Base-by-base conservation (phyloP, 352 stramenopile genomes). In the Phytophthora citricola region DNA sequence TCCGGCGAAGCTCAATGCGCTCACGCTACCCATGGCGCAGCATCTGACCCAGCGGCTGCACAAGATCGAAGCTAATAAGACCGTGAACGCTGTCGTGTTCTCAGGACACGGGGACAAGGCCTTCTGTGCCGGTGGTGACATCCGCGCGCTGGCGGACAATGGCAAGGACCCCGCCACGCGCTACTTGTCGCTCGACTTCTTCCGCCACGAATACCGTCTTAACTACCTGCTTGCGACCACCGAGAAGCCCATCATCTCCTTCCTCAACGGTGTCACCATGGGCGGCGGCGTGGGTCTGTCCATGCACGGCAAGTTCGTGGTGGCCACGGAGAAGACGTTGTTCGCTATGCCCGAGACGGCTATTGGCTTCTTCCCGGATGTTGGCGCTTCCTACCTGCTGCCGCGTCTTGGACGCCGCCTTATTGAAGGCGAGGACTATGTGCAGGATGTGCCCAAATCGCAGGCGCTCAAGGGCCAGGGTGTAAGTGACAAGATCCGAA, bases 331-430 rank as follows among this genome's bases (percentile, higher is more conserved):
- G 77, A 95, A 98, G 71, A 98, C 97, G 41, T 29, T 99, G 1
- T 99, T 99, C 71, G 94, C 97, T n/a, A 99, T 99, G 97, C 98
- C 98, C 6, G 98, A 99, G 87, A 98, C 91, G 10, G 95, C 90
- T 7, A 98, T 99, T 67, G 98, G 98, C 6, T 95, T 99, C 53
- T 98, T 99, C 72, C 97, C 97, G 9, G 98, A 99, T 78, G 97
- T 99, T 27, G 98, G 98, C 36, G 91, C 78, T 5, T 97, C 91
- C 40, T 91, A 98, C 73, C 71, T 99, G 66, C 83, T 99, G 65
- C 89, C 97, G 78, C 86, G 82, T 59, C 91, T 94, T 14, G 85
- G 87, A 50, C 87, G 87, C 36, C 84, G 83, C 20, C 63, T 94
- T 29, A 58, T 77, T 41, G 80, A 93, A 34, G 75, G 81, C 20